phyloP scores from a whole-genome alignment of 345 rosid species.

The Boechera retrofracta region DNA sequence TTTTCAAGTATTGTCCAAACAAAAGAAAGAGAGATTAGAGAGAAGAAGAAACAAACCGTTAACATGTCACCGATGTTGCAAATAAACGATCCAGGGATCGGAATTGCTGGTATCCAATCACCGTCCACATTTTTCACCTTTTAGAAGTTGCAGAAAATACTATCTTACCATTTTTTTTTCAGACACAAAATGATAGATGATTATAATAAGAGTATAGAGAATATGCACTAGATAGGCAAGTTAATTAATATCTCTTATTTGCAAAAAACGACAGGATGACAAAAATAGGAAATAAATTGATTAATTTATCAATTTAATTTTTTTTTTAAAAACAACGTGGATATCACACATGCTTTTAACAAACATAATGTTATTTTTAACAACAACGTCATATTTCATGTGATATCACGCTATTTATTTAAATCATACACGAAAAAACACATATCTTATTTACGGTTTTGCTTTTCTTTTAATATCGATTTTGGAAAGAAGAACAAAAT shows the following conservation, averaged over 20 bases:
- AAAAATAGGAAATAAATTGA: too few species aligned
- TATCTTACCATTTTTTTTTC: not conserved
- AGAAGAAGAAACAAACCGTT: constrained; percentile 51
- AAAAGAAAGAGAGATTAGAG: not conserved
- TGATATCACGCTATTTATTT: too few species aligned
- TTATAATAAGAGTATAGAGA: not conserved
- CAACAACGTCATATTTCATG: not conserved
- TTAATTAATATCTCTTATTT: not conserved
- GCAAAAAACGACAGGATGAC: not conserved
- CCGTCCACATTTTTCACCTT: constrained; percentile 71
- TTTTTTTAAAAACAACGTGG: too few species aligned
- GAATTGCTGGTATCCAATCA: constrained; percentile 78
- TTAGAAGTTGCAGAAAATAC: not conserved
- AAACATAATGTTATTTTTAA: not conserved
- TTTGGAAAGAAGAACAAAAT: not conserved
- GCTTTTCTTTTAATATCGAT: not conserved
- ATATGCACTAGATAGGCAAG: not conserved
- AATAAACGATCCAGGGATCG: constrained; percentile 73
- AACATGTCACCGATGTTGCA: constrained; percentile 92
- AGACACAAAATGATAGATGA: not conserved
- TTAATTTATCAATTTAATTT: too few species aligned
- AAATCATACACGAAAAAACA: too few species aligned
- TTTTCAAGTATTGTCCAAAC: not conserved
- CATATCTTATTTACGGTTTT: too few species aligned
- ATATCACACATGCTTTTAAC: too few species aligned